Evolutionary conservation across 2,329 filamentous ascomycete genomes (phyloP).

Genomic region (Colletotrichum australisinense): DNA sequence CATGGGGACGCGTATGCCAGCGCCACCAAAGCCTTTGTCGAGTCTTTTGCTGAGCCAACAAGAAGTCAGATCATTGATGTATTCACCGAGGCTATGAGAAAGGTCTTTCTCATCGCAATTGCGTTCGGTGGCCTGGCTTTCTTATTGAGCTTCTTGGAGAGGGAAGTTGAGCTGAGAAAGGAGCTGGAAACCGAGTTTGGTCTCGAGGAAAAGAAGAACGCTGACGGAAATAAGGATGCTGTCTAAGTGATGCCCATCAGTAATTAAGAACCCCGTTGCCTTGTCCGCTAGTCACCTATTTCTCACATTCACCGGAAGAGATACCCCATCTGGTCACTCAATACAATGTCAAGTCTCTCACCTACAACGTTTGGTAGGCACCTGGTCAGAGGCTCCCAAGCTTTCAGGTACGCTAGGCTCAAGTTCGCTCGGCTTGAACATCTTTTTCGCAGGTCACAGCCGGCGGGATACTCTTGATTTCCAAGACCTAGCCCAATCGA

Average conservation of each 20-base stretch:
- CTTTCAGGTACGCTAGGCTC: too few species aligned
- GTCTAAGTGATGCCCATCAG: too few species aligned
- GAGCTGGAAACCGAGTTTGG: constrained; percentile 44
- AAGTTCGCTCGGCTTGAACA: too few species aligned
- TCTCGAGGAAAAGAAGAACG: constrained; percentile 34
- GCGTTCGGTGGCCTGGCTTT: constrained; percentile 38
- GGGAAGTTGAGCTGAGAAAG: constrained; percentile 40
- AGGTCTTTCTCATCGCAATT: constrained; percentile 40
- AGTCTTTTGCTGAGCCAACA: constrained; percentile 36
- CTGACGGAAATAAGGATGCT: background rate
- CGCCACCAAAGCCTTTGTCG: constrained; percentile 39
- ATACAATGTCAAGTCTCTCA: too few species aligned
- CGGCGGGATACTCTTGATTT: too few species aligned
- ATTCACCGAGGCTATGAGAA: constrained; percentile 39
- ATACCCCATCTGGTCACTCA: background rate
- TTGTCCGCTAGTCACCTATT: too few species aligned
- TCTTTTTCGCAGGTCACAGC: too few species aligned
- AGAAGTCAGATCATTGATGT: constrained; percentile 41
- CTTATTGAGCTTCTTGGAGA: constrained; percentile 41
- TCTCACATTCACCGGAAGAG: too few species aligned
- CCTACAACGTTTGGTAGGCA: too few species aligned
- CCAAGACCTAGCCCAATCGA: too few species aligned
- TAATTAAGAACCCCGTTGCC: too few species aligned
- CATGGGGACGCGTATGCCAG: constrained; percentile 43
- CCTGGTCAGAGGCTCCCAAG: too few species aligned